Evolutionary conservation across 495 filamentous ascomycete species (phyloP).

Genomic region (Aspergillus mulundensis): DNA sequence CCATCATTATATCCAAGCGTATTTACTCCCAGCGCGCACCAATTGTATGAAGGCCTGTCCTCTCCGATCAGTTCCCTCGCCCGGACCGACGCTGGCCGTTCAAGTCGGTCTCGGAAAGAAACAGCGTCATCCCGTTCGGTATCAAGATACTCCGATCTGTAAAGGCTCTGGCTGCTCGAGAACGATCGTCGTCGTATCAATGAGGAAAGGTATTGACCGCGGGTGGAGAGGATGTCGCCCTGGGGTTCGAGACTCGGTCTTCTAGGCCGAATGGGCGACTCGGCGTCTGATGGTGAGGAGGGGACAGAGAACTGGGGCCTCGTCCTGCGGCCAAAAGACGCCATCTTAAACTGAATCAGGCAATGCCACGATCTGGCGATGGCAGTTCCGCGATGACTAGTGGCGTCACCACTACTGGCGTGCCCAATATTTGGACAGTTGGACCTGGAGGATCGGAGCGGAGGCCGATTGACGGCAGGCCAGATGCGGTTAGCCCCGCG

Average conservation of each 20-base stretch:
- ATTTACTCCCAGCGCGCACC: slow-evolving; percentile 18
- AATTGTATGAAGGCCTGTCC: slow-evolving; percentile 33
- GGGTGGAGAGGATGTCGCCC: slow-evolving; percentile 34
- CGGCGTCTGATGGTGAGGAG: slow-evolving; percentile 19
- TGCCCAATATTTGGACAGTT: no score
- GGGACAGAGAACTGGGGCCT: slow-evolving; percentile 8
- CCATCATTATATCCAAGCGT: background rate
- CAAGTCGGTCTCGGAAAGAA: slow-evolving; percentile 20
- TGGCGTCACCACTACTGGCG: no score
- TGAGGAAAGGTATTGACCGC: slow-evolving; percentile 30
- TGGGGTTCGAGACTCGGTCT: slow-evolving; percentile 31
- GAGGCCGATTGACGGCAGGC: no score
- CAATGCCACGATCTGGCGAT: background rate
- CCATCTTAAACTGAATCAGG: background rate
- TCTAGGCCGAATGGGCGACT: slow-evolving; percentile 21
- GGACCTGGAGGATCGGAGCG: no score
- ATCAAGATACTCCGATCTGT: slow-evolving; percentile 21
- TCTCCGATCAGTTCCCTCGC: slow-evolving; percentile 31
- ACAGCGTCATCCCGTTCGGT: slow-evolving; percentile 9
- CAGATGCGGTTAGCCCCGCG: no score
- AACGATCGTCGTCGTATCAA: slow-evolving; percentile 28
- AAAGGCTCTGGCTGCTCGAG: slow-evolving; percentile 15
- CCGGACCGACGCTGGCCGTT: slow-evolving; percentile 11
- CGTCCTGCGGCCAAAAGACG: slow-evolving; percentile 6
- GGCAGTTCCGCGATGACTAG: no score